Conservation (phyloP, 176 grass and related monocot genomes). For the Lolium rigidum region DNA sequence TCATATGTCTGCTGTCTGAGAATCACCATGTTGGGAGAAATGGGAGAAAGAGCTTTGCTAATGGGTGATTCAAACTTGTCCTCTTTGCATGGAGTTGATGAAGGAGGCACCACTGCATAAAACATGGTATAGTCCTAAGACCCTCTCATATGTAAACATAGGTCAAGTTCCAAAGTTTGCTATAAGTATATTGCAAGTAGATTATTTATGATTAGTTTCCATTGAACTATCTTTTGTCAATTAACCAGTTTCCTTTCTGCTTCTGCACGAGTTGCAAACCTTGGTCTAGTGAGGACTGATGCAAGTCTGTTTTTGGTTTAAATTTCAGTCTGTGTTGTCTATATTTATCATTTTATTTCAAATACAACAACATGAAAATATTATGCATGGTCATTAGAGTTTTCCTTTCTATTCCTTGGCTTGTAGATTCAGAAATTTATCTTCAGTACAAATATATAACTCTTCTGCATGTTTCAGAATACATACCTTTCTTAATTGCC, state of each 20-base stretch:
- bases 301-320: not conserved
- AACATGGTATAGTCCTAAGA: slow-evolving; percentile 22
- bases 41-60: slow-evolving; percentile 74
- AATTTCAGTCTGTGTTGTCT: not conserved
- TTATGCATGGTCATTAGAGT: not conserved
- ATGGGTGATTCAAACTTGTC: slow-evolving; percentile 56
- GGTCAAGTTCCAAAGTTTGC: not conserved
- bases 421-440: not conserved
- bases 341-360: not conserved
- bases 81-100: slow-evolving; percentile 51
- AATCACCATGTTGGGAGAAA: slow-evolving; percentile 60
- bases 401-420: not conserved
- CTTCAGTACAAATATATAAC: not conserved
- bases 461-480: slow-evolving; percentile 11
- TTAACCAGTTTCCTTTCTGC: not conserved
- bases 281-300: not conserved
- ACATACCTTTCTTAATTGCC: slow-evolving; percentile 38
- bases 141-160: not conserved
- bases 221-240: not conserved
- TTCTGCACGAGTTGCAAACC: not conserved
- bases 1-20: slow-evolving; percentile 30
- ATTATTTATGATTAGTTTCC: slow-evolving; percentile 4
- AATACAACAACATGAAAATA: not conserved
- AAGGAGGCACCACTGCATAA: slow-evolving; percentile 41
- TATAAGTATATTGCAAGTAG: slow-evolving; percentile 26